phyloP scores from a whole-genome alignment of 2,329 filamentous ascomycete genomes.

The Sporothrix pseudoabietina region DNA sequence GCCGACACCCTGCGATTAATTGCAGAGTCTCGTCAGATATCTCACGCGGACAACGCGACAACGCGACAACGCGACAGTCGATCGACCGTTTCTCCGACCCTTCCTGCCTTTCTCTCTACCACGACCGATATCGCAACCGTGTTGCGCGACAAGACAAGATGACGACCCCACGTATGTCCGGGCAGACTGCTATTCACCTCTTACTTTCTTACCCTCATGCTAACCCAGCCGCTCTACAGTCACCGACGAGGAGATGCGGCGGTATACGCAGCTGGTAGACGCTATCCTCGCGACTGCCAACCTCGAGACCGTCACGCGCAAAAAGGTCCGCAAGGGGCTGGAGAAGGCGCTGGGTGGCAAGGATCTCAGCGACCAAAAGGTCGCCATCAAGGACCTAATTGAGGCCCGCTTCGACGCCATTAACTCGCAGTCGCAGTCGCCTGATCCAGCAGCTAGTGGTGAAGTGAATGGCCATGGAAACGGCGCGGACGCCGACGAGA shows the following conservation, averaged over 20 bases:
- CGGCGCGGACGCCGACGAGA: constrained; percentile 31
- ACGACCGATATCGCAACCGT: background rate
- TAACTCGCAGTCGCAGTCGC: constrained; percentile 41
- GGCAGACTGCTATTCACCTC: too few species aligned
- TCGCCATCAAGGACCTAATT: constrained; percentile 71
- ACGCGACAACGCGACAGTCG: background rate
- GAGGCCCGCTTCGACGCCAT: constrained; percentile 74
- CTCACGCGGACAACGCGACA: background rate
- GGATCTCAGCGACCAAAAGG: constrained; percentile 63
- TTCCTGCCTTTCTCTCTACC: background rate
- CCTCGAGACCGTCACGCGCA: constrained; percentile 64
- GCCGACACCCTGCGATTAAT: background rate
- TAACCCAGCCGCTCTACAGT: constrained; percentile 44
- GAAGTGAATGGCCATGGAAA: background rate
- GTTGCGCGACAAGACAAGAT: constrained; percentile 20
- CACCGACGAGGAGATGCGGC: constrained; percentile 51
- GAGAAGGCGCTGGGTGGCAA: constrained; percentile 58
- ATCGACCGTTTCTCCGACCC: background rate
- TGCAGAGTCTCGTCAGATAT: background rate
- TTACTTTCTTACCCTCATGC: background rate
- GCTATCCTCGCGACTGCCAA: constrained; percentile 60
- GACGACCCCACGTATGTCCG: constrained; percentile 26
- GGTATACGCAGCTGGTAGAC: constrained; percentile 63
- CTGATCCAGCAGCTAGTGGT: background rate
- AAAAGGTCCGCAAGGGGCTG: constrained; percentile 62